These are phyloP conservation scores for Fragosphaeria purpurea DNA, from an alignment of 2,329 filamentous ascomycete species.

Conservation along the genomic window DNA sequence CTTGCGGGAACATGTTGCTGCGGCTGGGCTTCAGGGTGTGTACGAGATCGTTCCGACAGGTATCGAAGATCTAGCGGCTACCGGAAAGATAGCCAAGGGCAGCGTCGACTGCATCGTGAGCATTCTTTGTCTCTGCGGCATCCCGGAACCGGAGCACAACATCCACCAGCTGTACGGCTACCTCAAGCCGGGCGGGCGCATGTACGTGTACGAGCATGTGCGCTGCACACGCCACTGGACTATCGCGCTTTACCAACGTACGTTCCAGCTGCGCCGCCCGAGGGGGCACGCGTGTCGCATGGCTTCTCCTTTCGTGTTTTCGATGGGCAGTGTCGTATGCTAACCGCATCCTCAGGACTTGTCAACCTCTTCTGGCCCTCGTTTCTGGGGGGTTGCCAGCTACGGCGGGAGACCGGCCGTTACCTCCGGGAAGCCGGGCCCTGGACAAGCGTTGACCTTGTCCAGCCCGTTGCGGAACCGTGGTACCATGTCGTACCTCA, in stretches of 20 bases:
- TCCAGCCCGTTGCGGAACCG: conserved; percentile 27
- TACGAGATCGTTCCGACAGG: conserved; percentile 56
- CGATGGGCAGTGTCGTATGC: background rate
- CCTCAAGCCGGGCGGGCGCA: conserved; percentile 50
- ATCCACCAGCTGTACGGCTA: conserved; percentile 44
- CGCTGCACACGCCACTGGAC: conserved; percentile 26
- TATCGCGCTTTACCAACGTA: conserved; percentile 41
- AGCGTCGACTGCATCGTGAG: conserved; percentile 51
- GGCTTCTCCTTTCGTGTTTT: background rate
- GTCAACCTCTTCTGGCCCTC: conserved; percentile 44
- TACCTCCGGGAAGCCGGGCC: conserved; percentile 37
- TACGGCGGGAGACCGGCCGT: conserved; percentile 38
- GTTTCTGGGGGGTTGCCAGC: conserved; percentile 40
- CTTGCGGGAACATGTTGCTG: conserved; percentile 36
- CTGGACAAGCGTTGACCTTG: conserved; percentile 41
- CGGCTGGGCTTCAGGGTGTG: conserved; percentile 42
- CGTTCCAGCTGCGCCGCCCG: conserved; percentile 17
- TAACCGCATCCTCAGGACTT: conserved; percentile 26
- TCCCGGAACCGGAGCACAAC: conserved; percentile 48
- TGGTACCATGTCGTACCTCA: conserved; percentile 38
- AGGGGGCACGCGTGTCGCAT: too few relatives aligned
- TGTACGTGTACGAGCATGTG: conserved; percentile 57
- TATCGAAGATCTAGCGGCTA: conserved; percentile 43
- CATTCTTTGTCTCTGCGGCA: conserved; percentile 52
- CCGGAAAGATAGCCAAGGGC: conserved; percentile 35